These are phyloP conservation scores for Metrosideros polymorpha DNA, from an alignment of 441 rosid genomes.

Conservation along the genomic window DNA sequence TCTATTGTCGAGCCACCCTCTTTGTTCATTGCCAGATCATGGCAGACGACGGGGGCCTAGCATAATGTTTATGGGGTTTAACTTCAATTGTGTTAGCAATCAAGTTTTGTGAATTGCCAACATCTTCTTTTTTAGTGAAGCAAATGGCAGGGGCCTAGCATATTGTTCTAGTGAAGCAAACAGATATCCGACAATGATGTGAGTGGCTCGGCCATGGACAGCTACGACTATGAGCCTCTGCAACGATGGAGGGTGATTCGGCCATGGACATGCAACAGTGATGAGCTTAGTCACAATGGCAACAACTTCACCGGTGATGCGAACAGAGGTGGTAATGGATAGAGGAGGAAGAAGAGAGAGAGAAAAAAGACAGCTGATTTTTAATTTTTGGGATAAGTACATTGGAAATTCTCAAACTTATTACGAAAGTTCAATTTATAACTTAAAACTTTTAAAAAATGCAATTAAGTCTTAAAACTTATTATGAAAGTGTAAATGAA, in stretches of 20 bases:
- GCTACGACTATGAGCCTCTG: rapidly evolving
- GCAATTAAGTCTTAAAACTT: no score
- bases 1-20: background rate
- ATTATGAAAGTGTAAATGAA: no score
- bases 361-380: background rate
- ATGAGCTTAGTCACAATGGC: background rate
- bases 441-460: no score
- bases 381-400: no score
- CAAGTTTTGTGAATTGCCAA: background rate
- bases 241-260: background rate
- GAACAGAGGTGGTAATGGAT: rapidly evolving
- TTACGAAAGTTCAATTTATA: no score
- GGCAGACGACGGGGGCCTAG: background rate
- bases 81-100: background rate
- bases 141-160: no score
- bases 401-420: no score
- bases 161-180: no score
- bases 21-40: background rate
- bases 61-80: background rate
- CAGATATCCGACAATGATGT: no score
- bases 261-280: background rate
- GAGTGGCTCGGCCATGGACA: background rate
- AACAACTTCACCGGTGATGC: background rate
- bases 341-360: background rate
- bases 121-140: background rate